Conservation (phyloP, 2,329 filamentous ascomycete species). For the Aspergillus bombycis region DNA sequence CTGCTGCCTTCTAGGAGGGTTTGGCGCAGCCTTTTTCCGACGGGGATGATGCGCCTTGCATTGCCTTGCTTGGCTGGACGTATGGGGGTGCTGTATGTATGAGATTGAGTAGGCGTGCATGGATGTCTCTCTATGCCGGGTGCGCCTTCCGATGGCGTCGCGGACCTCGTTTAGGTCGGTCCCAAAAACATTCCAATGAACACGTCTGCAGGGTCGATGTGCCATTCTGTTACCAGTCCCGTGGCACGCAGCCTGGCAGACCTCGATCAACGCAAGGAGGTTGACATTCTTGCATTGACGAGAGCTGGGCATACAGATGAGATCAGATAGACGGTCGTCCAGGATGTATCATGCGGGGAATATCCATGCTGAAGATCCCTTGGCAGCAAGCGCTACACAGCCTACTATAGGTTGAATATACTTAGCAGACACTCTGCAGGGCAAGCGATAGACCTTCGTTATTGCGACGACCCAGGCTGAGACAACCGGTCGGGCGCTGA, state of each 20-base stretch:
- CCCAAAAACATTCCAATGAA: not conserved
- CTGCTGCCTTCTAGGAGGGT: not conserved
- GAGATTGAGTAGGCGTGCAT: not conserved
- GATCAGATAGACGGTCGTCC: not conserved
- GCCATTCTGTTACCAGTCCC: not conserved
- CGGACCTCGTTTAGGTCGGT: not conserved
- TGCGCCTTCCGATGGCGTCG: not conserved
- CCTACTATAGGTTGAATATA: not conserved
- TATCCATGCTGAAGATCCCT: slow-evolving; percentile 26
- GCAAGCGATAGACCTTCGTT: not conserved
- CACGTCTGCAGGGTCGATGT: not conserved
- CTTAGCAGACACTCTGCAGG: not conserved
- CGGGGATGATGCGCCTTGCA: not conserved
- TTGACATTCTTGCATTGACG: not conserved
- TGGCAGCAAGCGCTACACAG: slow-evolving; percentile 14
- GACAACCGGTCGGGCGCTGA: not conserved
- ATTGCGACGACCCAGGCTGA: not conserved
- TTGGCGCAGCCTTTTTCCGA: not conserved
- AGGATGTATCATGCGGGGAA: not conserved
- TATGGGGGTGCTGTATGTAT: not conserved
- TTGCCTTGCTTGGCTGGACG: not conserved
- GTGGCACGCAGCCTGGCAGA: not conserved
- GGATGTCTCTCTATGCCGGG: not conserved
- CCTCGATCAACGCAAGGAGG: slow-evolving; percentile 5
- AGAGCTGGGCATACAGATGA: not conserved